phyloP scores from a whole-genome alignment of 176 grass and related monocot genomes.

The Juncus effusus region DNA sequence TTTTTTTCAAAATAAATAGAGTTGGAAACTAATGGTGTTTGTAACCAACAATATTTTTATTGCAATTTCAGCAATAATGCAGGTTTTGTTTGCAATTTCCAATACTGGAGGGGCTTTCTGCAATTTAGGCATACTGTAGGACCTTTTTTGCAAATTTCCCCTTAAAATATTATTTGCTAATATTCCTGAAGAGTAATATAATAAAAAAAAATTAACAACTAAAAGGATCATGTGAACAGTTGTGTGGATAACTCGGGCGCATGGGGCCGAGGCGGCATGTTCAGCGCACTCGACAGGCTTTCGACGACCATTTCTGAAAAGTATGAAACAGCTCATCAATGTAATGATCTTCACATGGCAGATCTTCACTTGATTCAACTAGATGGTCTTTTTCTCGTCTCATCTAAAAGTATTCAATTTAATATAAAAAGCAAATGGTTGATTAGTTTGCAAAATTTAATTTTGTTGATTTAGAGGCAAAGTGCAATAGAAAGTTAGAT shows the following conservation, averaged over 20 bases:
- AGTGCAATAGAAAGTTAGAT: constrained; percentile 37
- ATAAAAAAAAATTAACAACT: constrained; percentile 22
- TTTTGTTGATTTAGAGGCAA: constrained; percentile 40
- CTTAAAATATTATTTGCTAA: constrained; percentile 4
- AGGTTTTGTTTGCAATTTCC: neutral
- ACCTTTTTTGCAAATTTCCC: neutral
- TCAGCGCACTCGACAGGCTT: constrained; percentile 71
- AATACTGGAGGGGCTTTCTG: too few species aligned
- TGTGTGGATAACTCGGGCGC: constrained; percentile 78
- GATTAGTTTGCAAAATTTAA: neutral
- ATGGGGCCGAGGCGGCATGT: constrained; percentile 90
- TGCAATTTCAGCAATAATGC: too few species aligned
- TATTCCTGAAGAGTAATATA: constrained; percentile 24
- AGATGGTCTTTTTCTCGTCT: constrained; percentile 42
- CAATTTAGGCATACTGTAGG: too few species aligned
- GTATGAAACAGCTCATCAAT: constrained; percentile 72
- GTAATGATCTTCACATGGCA: constrained; percentile 75
- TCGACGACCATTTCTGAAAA: constrained; percentile 73
- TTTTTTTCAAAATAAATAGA: constrained; percentile 14
- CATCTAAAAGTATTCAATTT: too few species aligned
- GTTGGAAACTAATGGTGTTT: too few species aligned
- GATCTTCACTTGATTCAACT: constrained; percentile 90
- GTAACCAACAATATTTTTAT: too few species aligned
- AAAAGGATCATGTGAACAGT: constrained; percentile 35
- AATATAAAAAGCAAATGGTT: too few species aligned